These are phyloP conservation scores for Leccinum longicurvipes DNA, from an alignment of 768 basidiomycete genomes.

Conservation along the genomic window DNA sequence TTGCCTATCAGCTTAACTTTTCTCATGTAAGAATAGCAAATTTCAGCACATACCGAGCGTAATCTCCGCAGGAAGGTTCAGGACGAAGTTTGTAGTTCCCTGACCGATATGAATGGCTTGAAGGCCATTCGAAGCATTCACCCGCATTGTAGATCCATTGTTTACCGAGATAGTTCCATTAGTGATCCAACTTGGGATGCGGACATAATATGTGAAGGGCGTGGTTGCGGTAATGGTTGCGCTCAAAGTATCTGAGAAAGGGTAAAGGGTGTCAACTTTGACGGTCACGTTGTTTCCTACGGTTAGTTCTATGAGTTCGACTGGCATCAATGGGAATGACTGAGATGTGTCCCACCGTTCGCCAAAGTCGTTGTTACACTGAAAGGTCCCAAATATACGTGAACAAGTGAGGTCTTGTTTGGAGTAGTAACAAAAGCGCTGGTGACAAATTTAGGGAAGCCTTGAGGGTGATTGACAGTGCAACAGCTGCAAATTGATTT, in stretches of 20 bases:
- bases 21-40: not conserved
- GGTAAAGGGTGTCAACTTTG: not conserved
- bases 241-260: not conserved
- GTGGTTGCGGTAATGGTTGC: not conserved
- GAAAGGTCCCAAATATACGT: constrained; percentile 21
- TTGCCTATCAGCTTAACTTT: not conserved
- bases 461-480: constrained; percentile 53
- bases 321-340: not conserved
- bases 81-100: not conserved
- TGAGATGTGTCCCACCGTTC: not conserved
- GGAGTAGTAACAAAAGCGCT: constrained; percentile 41
- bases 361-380: constrained; percentile 34
- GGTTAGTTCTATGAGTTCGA: not conserved
- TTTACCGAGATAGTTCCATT: not conserved
- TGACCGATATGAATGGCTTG: not conserved
- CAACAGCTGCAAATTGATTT: constrained; percentile 35
- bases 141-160: not conserved
- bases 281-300: not conserved
- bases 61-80: not conserved
- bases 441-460: constrained; percentile 52
- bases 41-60: not conserved
- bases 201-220: not conserved
- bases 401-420: constrained; percentile 42
- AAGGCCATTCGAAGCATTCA: not conserved
- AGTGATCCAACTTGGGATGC: not conserved